Base-by-base conservation (phyloP, 148 eudicot species). In the Chenopodium album region DNA sequence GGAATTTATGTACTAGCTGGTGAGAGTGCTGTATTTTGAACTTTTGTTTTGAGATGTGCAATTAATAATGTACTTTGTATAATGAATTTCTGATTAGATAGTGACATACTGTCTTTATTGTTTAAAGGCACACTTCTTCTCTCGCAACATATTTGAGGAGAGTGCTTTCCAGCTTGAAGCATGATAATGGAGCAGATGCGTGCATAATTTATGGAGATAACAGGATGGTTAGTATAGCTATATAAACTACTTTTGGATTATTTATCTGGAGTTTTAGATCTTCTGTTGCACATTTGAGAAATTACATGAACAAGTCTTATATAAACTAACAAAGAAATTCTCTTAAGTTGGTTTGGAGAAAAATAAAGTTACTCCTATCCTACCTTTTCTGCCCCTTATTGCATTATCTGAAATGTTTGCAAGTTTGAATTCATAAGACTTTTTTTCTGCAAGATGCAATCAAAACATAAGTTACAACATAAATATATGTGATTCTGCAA, bases 61-160 rank as follows among this genome's bases (percentile, higher is more conserved):
- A 41, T 41, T 41, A 41, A 41, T 41, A 41, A 41, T 41, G 44
- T 41, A 41, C 44, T 37, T 37, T 37, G 44, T 37, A 37, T 5
- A 37, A 37, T 37, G 44, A 5, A 41, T 41, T 6, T 41, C 44
- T 41, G 44, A 41, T 41, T 0, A 41, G 44, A 41, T 41, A 41
- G 44, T 41, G 44, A 41, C 44, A 41, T 31, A 22, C 22, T 75
- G 41, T 0, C 13, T 47, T 82, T 79, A 19, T 80, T 29, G 60
- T 81, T 67, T 83, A 44, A 79, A 96, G 99, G 92, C 99, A 96
- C 81, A 88, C 92, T 29, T 71, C 89, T 47, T 90, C 98, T 46
- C 95, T 96, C 37, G 89, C 97, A 37, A 84, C 87, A 75, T 94
- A 94, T 83, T 75, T 90, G 81, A 89, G 92, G 90, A 85, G 82